phyloP scores from a whole-genome alignment of 2,329 filamentous ascomycete species.

The Samsoniella hepiali region DNA sequence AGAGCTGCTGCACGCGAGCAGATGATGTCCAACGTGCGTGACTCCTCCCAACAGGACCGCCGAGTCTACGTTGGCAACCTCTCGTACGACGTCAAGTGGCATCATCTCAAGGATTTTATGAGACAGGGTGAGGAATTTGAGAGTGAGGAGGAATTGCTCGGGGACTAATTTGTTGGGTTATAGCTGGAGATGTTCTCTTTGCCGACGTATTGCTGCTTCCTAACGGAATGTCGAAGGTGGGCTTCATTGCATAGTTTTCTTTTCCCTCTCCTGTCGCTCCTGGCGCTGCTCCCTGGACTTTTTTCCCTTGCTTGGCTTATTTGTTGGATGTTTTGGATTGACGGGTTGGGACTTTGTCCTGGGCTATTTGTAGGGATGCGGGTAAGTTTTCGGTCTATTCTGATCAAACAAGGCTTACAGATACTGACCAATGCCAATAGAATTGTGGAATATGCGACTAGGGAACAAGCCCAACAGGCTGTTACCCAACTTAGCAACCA shows the following conservation, averaged over 20 bases:
- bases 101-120: conserved; percentile 99
- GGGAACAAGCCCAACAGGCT: conserved; percentile 97
- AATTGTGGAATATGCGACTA: conserved; percentile 99
- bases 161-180: conserved; percentile 39
- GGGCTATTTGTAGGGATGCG: conserved; percentile 97
- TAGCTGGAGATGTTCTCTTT: conserved; percentile 98
- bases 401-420: conserved; percentile 1
- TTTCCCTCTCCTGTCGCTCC: conserved; percentile 30
- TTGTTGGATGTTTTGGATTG: conserved; percentile 95
- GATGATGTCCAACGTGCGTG: conserved; percentile 93
- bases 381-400: conserved; percentile 60
- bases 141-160: conserved; percentile 26
- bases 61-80: conserved; percentile 99
- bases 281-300: conserved; percentile 42
- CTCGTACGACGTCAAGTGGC: conserved; percentile 99
- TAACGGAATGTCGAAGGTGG: conserved; percentile 99
- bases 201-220: conserved; percentile 99
- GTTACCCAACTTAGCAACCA: conserved; percentile 98
- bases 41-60: conserved; percentile 96
- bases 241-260: conserved; percentile 80
- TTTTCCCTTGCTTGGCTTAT: conserved; percentile 55
- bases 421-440: conserved; percentile 46
- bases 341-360: conserved; percentile 93
- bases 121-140: conserved; percentile 75
- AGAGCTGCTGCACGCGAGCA: conserved; percentile 80